phyloP scores from a whole-genome alignment of 2,329 filamentous ascomycete species.

The Fusarium cyanostomum region DNA sequence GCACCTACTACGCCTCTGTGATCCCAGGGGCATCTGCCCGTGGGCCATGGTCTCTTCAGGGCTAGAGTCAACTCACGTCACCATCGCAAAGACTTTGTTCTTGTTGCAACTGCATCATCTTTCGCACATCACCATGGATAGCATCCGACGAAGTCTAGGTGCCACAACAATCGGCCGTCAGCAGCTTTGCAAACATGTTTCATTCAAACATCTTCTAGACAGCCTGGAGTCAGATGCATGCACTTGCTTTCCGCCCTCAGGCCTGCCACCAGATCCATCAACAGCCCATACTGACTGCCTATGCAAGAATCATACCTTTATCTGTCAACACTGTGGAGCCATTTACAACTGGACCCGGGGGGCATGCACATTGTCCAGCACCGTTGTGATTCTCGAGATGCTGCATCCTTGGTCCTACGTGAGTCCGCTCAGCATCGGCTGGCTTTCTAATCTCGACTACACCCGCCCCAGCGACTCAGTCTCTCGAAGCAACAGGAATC shows the following conservation, averaged over 20 bases:
- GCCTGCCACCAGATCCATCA: fast-evolving
- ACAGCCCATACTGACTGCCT: no score
- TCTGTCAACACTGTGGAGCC: background rate
- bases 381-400: background rate
- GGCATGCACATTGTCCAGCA: background rate
- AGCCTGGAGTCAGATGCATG: background rate
- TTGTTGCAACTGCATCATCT: background rate
- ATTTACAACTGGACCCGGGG: background rate
- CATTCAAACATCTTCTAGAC: background rate
- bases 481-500: no score
- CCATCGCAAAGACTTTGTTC: background rate
- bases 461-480: fast-evolving
- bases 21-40: no score
- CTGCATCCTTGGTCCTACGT: background rate
- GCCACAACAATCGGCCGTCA: background rate
- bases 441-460: slow-evolving; percentile 8
- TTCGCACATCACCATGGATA: background rate
- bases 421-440: background rate
- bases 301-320: background rate
- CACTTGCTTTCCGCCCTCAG: background rate
- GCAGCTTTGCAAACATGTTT: slow-evolving; percentile 9
- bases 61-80: no score
- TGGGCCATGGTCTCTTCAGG: no score
- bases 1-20: no score
- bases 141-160: background rate